Evolutionary conservation across 2,329 filamentous ascomycete species (phyloP).

Genomic region (Ilyonectria destructans): DNA sequence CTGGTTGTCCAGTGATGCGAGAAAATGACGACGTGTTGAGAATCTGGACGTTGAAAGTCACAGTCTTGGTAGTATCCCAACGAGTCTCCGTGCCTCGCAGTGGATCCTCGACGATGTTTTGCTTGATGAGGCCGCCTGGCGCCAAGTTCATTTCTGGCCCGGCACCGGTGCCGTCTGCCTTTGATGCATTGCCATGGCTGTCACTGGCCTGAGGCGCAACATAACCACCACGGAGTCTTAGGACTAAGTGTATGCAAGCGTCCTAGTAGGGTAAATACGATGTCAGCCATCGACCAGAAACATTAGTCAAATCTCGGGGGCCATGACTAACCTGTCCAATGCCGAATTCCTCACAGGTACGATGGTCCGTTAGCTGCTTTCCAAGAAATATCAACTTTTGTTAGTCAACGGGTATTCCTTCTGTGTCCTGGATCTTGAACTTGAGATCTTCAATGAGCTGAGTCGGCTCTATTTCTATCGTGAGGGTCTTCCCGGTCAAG

Average conservation of each 20-base stretch:
- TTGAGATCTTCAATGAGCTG: background rate
- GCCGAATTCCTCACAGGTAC: background rate
- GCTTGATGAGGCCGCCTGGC: constrained; percentile 13
- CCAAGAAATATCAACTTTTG: background rate
- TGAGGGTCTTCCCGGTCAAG: background rate
- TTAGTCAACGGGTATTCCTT: background rate
- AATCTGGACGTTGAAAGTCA: constrained; percentile 21
- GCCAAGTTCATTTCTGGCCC: constrained; percentile 13
- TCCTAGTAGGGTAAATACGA: background rate
- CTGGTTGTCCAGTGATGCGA: background rate
- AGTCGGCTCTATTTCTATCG: background rate
- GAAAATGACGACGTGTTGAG: constrained; percentile 18
- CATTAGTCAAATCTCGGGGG: no score
- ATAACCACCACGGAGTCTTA: background rate
- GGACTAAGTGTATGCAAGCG: background rate
- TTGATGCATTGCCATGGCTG: background rate
- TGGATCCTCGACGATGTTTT: background rate
- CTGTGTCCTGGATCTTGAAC: background rate
- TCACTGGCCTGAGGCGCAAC: no score
- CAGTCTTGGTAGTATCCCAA: background rate
- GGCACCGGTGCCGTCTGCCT: background rate
- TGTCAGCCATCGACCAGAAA: no score
- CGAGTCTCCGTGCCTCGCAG: background rate
- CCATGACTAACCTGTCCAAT: background rate
- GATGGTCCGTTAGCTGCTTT: background rate